phyloP scores from a whole-genome alignment of 345 rosid genomes.

The Brassica carinata region DNA sequence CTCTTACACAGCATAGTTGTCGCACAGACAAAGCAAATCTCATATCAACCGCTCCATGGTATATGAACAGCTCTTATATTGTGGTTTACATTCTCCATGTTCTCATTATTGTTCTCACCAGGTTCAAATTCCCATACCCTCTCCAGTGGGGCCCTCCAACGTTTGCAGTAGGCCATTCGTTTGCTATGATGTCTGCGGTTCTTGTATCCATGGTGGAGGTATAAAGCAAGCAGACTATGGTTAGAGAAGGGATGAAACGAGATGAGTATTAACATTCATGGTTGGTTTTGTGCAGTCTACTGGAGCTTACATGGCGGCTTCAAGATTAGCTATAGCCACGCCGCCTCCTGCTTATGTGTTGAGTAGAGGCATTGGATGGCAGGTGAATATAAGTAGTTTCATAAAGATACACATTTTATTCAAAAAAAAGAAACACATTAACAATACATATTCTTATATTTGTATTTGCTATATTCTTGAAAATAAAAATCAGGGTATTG shows the following conservation, averaged over 20 bases:
- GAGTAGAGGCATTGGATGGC: slow-evolving; percentile 99
- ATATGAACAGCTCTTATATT: slow-evolving; percentile 16
- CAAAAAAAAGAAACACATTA: slow-evolving; percentile 8
- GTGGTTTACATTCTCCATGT: not conserved
- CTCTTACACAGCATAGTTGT: slow-evolving; percentile 69
- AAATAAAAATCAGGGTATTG: slow-evolving; percentile 66
- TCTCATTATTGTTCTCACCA: slow-evolving; percentile 34
- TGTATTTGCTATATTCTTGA: not conserved
- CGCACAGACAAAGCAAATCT: slow-evolving; percentile 80
- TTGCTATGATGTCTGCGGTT: slow-evolving; percentile 95
- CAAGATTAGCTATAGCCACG: slow-evolving; percentile 94
- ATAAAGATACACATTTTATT: slow-evolving; percentile 9
- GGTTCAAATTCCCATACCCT: slow-evolving; percentile 96
- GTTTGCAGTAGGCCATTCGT: slow-evolving; percentile 88
- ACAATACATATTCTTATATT: not conserved
- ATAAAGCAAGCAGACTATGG: slow-evolving; percentile 3
- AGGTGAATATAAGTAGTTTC: slow-evolving; percentile 49
- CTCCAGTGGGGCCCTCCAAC: slow-evolving; percentile 99
- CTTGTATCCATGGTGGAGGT: slow-evolving; percentile 98
- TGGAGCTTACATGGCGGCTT: slow-evolving; percentile 94
- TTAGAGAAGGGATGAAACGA: not conserved
- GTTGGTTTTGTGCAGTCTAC: slow-evolving; percentile 61
- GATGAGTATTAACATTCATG: not conserved
- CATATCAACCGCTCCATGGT: slow-evolving; percentile 95
- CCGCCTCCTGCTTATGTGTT: slow-evolving; percentile 98